phyloP scores from a whole-genome alignment of 768 basidiomycete species.

The Dentipellis fragilis region DNA sequence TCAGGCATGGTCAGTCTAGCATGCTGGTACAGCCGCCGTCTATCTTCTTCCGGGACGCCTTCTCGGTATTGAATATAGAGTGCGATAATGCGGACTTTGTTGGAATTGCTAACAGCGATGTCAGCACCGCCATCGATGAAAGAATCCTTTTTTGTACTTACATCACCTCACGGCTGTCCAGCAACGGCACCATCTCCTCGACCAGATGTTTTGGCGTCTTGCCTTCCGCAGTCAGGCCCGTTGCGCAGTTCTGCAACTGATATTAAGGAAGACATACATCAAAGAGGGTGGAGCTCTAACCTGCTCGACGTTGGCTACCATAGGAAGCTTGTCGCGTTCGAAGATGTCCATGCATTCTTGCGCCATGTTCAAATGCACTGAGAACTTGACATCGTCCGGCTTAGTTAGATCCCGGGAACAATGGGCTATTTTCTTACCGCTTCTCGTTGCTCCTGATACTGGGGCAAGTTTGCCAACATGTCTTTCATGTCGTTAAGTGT shows the following conservation, averaged over 20 bases:
- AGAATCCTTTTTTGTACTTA: conserved; percentile 20
- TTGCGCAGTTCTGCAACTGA: conserved; percentile 71
- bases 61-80: conserved; percentile 92
- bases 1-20: conserved; percentile 80
- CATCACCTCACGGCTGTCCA: conserved; percentile 82
- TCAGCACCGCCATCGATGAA: conserved; percentile 1
- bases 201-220: conserved; percentile 92
- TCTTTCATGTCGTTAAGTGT: conserved; percentile 98
- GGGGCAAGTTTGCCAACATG: conserved; percentile 90
- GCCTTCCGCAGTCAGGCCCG: conserved; percentile 83
- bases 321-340: conserved; percentile 75
- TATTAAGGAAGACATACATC: not conserved
- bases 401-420: not conserved
- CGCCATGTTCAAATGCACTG: conserved; percentile 93
- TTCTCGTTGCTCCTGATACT: conserved; percentile 92
- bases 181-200: conserved; percentile 96
- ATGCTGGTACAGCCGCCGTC: conserved; percentile 89
- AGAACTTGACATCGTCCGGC: conserved; percentile 50
- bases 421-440: conserved; percentile 42
- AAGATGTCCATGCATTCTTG: conserved; percentile 95
- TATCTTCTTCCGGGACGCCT: conserved; percentile 97
- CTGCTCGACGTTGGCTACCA: conserved; percentile 87
- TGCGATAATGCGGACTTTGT: conserved; percentile 95
- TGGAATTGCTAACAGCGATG: conserved; percentile 48
- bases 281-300: conserved; percentile 23